Evolutionary conservation across 495 filamentous ascomycete genomes (phyloP), one percentile per base, ranked within the genome.

Genomic region (Penicillium riverlandense): DNA sequence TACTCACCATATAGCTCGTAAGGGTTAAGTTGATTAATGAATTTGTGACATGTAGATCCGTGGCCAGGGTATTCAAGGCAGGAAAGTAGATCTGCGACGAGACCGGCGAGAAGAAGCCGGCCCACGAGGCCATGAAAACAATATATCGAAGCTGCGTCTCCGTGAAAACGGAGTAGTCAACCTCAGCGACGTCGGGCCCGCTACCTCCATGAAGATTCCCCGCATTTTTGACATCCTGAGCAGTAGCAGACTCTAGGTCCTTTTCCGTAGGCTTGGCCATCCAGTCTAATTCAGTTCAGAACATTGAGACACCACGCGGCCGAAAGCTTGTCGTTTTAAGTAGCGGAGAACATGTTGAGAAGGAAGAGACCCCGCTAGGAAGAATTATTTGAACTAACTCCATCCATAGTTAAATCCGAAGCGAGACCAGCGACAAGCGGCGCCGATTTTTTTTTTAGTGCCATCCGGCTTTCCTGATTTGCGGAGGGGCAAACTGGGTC

Each of bases 71-170:
- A 41, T 76, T 78, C 33, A 90, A 63, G 4, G 83, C 84, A 1
- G 85, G 85, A 41, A 86, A 86, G 58, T 89, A 89, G 34, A 86
- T 87, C 52, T 81, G 82, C 14, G 82, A 79, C 0, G 82, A 84
- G 22, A 88, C 71, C 1, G 85, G 84, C 0, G 82, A 85, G 57
- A 86, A 77, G 51, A 87, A 83, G 32, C 77, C 75, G 9, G 77
- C 77, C 40, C 72, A 70, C 16, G 79, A 76, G 11, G 78, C 76
- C 74, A 87, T 80, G 39, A 70, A 65, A 11, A 85, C 65, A 39
- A 85, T 78, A 41, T 47, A 58, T 7, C 52, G 43, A 27, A 51
- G 48, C 43, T 63, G 57, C 22, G 37, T 37, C 2, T 33, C 43
- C n/a, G 57, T 49, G 33, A 62, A 62, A 16, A 58, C 46, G 7